Evolutionary conservation across 2,329 filamentous ascomycete species (phyloP).

Genomic region (Byssoonygena ceratinophila): DNA sequence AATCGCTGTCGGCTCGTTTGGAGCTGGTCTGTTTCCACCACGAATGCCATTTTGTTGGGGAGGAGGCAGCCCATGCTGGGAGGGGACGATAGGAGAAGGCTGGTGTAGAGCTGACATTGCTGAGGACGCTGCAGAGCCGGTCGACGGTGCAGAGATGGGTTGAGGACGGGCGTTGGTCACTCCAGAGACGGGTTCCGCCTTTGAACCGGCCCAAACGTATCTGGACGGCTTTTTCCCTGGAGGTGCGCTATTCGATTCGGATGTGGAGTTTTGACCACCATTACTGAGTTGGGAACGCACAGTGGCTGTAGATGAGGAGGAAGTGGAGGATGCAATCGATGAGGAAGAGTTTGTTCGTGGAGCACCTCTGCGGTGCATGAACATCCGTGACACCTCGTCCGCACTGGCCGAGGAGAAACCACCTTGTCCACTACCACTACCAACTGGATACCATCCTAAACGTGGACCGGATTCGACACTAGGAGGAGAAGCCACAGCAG

Average conservation of each 20-base stretch:
- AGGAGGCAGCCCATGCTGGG: constrained; percentile 58
- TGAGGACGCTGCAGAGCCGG: constrained; percentile 49
- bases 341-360: constrained; percentile 87
- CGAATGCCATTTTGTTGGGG: constrained; percentile 50
- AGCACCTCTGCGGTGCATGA: constrained; percentile 76
- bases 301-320: constrained; percentile 44
- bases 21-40: constrained; percentile 33
- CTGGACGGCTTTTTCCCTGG: constrained; percentile 39
- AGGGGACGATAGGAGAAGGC: constrained; percentile 52
- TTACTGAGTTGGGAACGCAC: constrained; percentile 27
- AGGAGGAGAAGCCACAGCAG: constrained; percentile 55
- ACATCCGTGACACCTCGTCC: constrained; percentile 78
- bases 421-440: constrained; percentile 50
- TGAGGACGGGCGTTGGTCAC: constrained; percentile 53
- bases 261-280: constrained; percentile 29
- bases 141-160: constrained; percentile 48
- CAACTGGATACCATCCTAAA: constrained; percentile 50
- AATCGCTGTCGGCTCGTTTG: constrained; percentile 58
- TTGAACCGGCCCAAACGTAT: constrained; percentile 55
- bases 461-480: constrained; percentile 52
- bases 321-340: constrained; percentile 56
- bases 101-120: constrained; percentile 55
- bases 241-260: constrained; percentile 32
- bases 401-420: constrained; percentile 61
- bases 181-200: constrained; percentile 55